phyloP scores from a whole-genome alignment of 179 eudicot genomes.

The Beta lomatogona region DNA sequence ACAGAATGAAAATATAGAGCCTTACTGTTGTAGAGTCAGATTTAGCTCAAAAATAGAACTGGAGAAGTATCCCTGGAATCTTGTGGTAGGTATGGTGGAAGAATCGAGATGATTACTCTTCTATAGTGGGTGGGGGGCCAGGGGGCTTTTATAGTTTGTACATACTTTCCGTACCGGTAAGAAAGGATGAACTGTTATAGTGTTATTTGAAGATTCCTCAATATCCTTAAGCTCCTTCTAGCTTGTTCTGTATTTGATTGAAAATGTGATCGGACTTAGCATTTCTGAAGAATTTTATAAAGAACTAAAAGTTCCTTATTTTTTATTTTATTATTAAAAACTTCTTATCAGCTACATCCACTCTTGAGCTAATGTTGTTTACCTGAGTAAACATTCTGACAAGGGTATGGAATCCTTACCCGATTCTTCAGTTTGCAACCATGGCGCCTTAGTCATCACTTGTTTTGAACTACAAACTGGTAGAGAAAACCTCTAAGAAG shows the following conservation, averaged over 20 bases:
- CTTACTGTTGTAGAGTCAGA: background rate
- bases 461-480: no score
- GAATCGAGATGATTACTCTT: background rate
- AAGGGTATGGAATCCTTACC: background rate
- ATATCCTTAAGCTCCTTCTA: background rate
- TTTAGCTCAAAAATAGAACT: background rate
- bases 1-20: background rate
- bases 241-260: background rate
- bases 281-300: no score
- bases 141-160: background rate
- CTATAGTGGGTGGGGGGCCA: background rate
- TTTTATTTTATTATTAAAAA: no score
- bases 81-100: background rate
- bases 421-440: background rate
- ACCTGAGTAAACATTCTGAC: no score
- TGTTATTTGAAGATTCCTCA: background rate
- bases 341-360: no score
- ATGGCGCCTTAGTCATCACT: no score
- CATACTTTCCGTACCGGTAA: background rate
- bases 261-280: no score
- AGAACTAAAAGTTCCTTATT: no score
- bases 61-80: background rate
- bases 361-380: no score
- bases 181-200: background rate
- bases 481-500: background rate